Base-by-base conservation (phyloP, 495 filamentous ascomycete species). In the Poronia punctata region DNA sequence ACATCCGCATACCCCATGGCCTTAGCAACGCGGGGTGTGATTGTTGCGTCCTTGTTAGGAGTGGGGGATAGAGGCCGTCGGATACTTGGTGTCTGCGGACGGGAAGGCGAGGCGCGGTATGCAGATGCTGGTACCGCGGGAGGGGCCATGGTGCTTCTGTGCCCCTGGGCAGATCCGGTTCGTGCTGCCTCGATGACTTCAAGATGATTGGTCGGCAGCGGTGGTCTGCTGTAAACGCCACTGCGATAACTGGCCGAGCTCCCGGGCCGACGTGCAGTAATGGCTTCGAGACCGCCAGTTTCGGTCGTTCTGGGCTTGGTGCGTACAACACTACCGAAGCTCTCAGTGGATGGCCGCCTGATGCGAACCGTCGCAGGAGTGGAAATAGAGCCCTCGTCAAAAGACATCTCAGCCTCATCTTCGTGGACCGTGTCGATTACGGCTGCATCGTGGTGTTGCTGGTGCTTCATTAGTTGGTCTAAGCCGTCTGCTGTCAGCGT, bases 41-140 rank as follows among this genome's bases (percentile, higher is more conserved):
- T 60, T 9, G 64, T 68, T 16, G 49, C 62, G 19, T 43, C 41
- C 14, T 9, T 36, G 7, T 29, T 7, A 23, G 64, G 66, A 14
- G 43, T 17, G 14, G 67, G 61, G 17, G 67, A 68, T 39, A 59
- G 50, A 9, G 68, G 62, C 4, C 52, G 59, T 32, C 42, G 57
- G 25, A 43, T 47, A 49, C 51, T 73, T 23, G 90, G 88, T 3
- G 90, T 95, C 27, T 78, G 74, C 21, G 89, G 86, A 35, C 86
- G 70, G 44, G 68, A 66, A 31, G 52, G 58, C 12, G 57, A 56
- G 26, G 48, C 60, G 50, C 70, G 75, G 54, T 83, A 83, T 3
- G 83, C 84, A 44, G 87, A 94, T 34, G 92, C 86, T 19, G 89
- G 85, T 40, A 85, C 71, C 34, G 80, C 52, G 6, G 92, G 90